phyloP scores from a whole-genome alignment of 129 eudicot species.

The Rutidosis leptorrhynchoides region DNA sequence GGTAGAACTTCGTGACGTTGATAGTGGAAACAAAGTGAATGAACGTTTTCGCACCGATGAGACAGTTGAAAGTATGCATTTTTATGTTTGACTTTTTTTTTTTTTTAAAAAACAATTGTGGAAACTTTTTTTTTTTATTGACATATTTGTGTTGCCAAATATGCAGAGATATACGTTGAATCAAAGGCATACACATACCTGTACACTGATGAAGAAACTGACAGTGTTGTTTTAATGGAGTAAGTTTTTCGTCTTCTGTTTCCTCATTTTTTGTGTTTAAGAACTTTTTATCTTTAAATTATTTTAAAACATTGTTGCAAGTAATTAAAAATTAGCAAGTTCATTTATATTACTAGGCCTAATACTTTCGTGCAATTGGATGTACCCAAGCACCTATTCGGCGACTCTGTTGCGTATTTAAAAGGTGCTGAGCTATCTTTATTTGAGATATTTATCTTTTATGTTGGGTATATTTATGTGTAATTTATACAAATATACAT shows the following conservation, averaged over 20 bases:
- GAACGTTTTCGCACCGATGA: constrained; percentile 96
- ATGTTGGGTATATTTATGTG: too few relatives aligned
- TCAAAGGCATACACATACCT: constrained; percentile 58
- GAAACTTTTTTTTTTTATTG: too few relatives aligned
- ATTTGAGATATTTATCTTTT: too few relatives aligned
- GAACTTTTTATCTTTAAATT: not conserved
- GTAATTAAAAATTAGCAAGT: not conserved
- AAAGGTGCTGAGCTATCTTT: constrained; percentile 60
- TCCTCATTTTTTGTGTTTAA: constrained; percentile 3
- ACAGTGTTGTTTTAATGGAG: constrained; percentile 75
- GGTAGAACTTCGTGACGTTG: constrained; percentile 98
- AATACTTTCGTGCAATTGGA: constrained; percentile 68
- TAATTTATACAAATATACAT: too few relatives aligned
- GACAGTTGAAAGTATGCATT: constrained; percentile 64
- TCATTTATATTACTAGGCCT: constrained; percentile 43
- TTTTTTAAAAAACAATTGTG: too few relatives aligned
- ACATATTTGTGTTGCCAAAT: not conserved
- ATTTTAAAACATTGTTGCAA: not conserved
- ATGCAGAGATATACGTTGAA: constrained; percentile 77
- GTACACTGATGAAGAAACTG: constrained; percentile 80
- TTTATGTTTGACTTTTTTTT: not conserved
- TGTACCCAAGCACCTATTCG: constrained; percentile 76
- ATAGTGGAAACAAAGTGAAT: constrained; percentile 82
- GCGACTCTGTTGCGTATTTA: constrained; percentile 63
- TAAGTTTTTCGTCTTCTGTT: constrained; percentile 32